phyloP scores from a whole-genome alignment of 768 basidiomycete species.

The Dioszegia crocea region DNA sequence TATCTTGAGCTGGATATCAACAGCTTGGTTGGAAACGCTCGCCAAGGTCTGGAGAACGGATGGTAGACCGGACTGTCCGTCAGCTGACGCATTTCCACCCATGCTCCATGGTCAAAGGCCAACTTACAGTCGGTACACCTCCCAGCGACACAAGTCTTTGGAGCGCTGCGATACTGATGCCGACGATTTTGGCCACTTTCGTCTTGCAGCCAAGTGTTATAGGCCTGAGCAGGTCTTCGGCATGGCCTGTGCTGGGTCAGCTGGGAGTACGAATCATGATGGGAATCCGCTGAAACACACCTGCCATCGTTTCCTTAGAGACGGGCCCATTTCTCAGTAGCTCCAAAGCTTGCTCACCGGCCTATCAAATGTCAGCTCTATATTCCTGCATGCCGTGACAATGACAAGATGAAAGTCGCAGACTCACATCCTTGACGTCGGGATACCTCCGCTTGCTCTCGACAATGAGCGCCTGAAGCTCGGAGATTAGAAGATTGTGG shows the following conservation, averaged over 20 bases:
- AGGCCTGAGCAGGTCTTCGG: slow-evolving; percentile 74
- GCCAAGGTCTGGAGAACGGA: slow-evolving; percentile 77
- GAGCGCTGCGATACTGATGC: slow-evolving; percentile 82
- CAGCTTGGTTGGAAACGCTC: slow-evolving; percentile 85
- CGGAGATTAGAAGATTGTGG: slow-evolving; percentile 46
- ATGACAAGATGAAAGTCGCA: too few relatives aligned
- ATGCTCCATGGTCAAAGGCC: not conserved
- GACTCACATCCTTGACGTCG: slow-evolving; percentile 83
- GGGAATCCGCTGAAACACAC: slow-evolving; percentile 7
- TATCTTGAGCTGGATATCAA: slow-evolving; percentile 92
- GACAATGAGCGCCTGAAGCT: slow-evolving; percentile 67
- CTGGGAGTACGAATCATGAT: not conserved
- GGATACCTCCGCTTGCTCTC: slow-evolving; percentile 86
- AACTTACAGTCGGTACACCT: slow-evolving; percentile 60
- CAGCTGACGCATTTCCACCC: too few relatives aligned
- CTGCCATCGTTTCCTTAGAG: slow-evolving; percentile 4
- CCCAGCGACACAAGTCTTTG: slow-evolving; percentile 83
- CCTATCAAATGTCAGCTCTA: slow-evolving; percentile 16
- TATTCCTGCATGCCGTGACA: not conserved
- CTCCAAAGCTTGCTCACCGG: slow-evolving; percentile 40
- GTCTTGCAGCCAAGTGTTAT: slow-evolving; percentile 92
- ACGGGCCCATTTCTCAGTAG: slow-evolving; percentile 26
- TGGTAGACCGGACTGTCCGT: slow-evolving; percentile 63
- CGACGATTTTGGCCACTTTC: slow-evolving; percentile 88
- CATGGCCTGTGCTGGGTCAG: slow-evolving; percentile 54